Evolutionary conservation across 805 yeast genomes (phyloP).

Genomic region (Sugiyamaella chiloensis): DNA sequence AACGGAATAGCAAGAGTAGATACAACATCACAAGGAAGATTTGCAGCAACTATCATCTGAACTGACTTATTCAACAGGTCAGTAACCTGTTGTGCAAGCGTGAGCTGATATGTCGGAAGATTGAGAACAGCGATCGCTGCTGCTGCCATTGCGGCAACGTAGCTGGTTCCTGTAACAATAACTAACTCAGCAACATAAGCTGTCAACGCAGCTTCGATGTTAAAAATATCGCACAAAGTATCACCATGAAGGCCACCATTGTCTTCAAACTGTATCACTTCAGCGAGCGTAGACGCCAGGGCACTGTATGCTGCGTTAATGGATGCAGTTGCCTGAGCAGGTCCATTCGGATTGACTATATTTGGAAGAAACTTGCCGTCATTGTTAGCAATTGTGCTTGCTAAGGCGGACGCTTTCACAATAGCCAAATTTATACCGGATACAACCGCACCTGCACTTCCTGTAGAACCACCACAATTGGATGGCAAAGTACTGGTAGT

Average conservation of each 20-base stretch:
- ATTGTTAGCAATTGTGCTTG: not conserved
- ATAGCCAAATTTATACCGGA: not conserved
- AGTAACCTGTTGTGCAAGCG: not conserved
- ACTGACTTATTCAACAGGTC: not conserved
- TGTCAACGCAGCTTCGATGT: slow-evolving; percentile 2
- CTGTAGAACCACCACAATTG: slow-evolving; percentile 4
- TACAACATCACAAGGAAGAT: slow-evolving; percentile 1
- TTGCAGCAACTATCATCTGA: slow-evolving; percentile 5
- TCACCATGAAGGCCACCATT: slow-evolving; percentile 1
- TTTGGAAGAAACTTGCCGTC: not conserved
- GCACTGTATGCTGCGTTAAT: not conserved
- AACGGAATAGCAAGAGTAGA: not conserved
- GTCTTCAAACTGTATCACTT: not conserved
- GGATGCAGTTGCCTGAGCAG: not conserved
- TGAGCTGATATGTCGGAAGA: not conserved
- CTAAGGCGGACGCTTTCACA: not conserved
- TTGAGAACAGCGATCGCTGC: not conserved
- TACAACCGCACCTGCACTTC: slow-evolving; percentile 3
- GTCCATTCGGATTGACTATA: not conserved
- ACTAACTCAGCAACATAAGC: not conserved
- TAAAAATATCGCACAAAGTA: slow-evolving; percentile 1
- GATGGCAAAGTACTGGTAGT: not conserved
- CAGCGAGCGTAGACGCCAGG: not conserved
- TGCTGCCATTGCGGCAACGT: not conserved
- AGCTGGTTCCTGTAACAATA: not conserved